Evolutionary conservation across 2,329 filamentous ascomycete genomes (phyloP).

Genomic region (Ophiostoma ulmi): DNA sequence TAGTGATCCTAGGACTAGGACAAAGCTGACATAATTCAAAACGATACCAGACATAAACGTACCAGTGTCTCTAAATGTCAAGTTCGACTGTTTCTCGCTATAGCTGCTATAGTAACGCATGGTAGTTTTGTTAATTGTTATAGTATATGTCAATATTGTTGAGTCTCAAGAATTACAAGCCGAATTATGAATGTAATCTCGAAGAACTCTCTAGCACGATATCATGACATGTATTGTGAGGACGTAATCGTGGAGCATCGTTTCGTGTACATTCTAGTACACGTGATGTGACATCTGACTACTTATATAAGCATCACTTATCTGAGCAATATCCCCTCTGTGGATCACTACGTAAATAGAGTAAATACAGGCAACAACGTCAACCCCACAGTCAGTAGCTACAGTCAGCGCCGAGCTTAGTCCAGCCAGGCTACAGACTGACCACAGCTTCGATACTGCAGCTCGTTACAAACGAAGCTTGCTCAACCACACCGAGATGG

Average conservation of each 20-base stretch:
- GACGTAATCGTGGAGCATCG: background rate
- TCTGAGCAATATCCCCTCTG: background rate
- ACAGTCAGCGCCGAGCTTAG: background rate
- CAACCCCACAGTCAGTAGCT: background rate
- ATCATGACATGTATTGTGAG: background rate
- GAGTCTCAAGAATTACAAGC: too few relatives aligned
- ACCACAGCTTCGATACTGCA: background rate
- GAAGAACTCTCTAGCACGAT: background rate
- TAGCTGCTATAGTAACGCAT: background rate
- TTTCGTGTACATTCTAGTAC: too few relatives aligned
- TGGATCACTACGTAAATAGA: background rate
- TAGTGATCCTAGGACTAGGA: background rate
- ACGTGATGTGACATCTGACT: background rate
- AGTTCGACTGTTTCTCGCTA: background rate
- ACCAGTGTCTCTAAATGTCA: background rate
- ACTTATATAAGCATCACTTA: background rate
- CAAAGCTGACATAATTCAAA: background rate
- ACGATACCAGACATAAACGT: background rate
- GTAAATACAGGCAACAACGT: constrained; percentile 1
- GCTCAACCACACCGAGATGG: constrained; percentile 38
- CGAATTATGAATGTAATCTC: too few relatives aligned
- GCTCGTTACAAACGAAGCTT: constrained; percentile 8
- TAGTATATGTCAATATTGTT: background rate
- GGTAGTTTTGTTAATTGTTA: background rate
- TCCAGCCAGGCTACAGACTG: background rate